A percentile compares a stretch with the other conserved stretches of the same genome.
phyloP scores from a whole-genome alignment of 768 basidiomycete species.

The Lactarius akahatsu region DNA sequence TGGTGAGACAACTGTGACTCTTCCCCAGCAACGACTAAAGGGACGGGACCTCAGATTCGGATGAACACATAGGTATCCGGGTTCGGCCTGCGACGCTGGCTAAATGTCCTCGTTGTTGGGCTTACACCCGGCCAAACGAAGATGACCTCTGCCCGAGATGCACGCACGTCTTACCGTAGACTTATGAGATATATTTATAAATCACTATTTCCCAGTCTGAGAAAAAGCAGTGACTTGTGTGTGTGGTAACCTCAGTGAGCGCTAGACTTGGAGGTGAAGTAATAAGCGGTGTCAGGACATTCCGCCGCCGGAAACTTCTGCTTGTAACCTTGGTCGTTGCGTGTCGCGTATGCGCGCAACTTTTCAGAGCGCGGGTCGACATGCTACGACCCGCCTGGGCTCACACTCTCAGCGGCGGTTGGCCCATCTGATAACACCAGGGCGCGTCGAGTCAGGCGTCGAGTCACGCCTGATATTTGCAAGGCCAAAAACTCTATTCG shows the following conservation, averaged over 20 bases:
- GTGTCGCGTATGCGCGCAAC: constrained; percentile 26
- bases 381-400: constrained; percentile 14
- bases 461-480: constrained; percentile 27
- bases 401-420: constrained; percentile 1
- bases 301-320: neutral
- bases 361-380: constrained; percentile 17
- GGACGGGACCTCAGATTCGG: constrained; percentile 27
- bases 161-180: constrained; percentile 32
- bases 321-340: neutral
- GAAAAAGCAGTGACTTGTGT: neutral
- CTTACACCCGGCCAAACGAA: constrained; percentile 52
- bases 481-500: constrained; percentile 1
- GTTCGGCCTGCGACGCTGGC: constrained; percentile 57
- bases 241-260: neutral
- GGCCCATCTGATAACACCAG: constrained; percentile 30
- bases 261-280: constrained; percentile 7
- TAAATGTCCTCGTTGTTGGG: constrained; percentile 96
- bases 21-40: neutral
- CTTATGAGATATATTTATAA: constrained; percentile 21
- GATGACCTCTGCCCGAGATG: constrained; percentile 71
- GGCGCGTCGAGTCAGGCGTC: constrained; percentile 30
- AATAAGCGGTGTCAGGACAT: constrained; percentile 12
- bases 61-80: constrained; percentile 44
- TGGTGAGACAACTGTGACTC: constrained; percentile 39
- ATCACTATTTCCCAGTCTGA: neutral